Percentiles rank a stretch among this genome's conserved stretches.
Conservation (phyloP, 1,139 yeast species). For the Suhomyces guaymorum region DNA sequence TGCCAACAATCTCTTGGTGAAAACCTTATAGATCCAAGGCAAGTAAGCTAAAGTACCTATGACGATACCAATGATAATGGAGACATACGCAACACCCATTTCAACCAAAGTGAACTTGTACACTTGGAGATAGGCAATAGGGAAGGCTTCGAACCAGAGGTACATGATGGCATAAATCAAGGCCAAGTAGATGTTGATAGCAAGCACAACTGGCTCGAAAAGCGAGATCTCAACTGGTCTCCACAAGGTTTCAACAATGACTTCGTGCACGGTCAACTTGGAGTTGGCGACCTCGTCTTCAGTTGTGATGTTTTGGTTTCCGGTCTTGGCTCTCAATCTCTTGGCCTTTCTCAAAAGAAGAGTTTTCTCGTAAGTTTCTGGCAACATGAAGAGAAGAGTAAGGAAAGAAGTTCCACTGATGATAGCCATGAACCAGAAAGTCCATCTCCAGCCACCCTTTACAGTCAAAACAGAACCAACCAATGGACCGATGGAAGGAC, state of each 20-base stretch:
- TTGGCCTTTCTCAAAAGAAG: slow-evolving; percentile 38
- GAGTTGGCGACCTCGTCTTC: slow-evolving; percentile 31
- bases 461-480: slow-evolving; percentile 35
- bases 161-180: slow-evolving; percentile 56
- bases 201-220: slow-evolving; percentile 47
- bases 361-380: slow-evolving; percentile 38
- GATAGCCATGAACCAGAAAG: slow-evolving; percentile 41
- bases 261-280: slow-evolving; percentile 20
- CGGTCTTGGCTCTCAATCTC: slow-evolving; percentile 37
- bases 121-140: slow-evolving; percentile 49
- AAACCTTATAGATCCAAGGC: slow-evolving; percentile 22
- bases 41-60: slow-evolving; percentile 29
- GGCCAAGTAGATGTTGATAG: slow-evolving; percentile 52
- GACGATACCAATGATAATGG: slow-evolving; percentile 46
- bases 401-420: slow-evolving; percentile 30
- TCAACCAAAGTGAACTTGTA: slow-evolving; percentile 52
- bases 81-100: slow-evolving; percentile 48
- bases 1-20: slow-evolving; percentile 26
- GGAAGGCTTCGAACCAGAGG: slow-evolving; percentile 63
- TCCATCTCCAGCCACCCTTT: slow-evolving; percentile 39
- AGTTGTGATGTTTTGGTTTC: slow-evolving; percentile 33
- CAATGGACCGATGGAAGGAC: slow-evolving; percentile 41
- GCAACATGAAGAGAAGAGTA: slow-evolving; percentile 29
- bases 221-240: slow-evolving; percentile 47
- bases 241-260: slow-evolving; percentile 47